phyloP scores from a whole-genome alignment of 139 green algal genomes.

The Chlamydomonas sp. region DNA sequence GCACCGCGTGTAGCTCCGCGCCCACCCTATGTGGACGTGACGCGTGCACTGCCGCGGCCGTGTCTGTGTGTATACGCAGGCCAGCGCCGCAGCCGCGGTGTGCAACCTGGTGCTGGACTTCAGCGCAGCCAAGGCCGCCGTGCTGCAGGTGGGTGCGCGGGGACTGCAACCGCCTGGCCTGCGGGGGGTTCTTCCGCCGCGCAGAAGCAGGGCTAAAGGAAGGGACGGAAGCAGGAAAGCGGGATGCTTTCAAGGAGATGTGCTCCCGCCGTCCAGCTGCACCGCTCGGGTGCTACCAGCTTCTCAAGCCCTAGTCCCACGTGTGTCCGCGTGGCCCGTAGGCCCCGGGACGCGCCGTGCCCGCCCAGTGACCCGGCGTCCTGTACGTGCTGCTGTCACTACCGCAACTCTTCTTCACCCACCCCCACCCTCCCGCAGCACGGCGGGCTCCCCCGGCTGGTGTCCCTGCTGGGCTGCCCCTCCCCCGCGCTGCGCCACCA shows the following conservation, averaged over 20 bases:
- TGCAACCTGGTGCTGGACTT: constrained; percentile 92
- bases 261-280: no score
- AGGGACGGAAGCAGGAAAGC: no score
- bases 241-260: no score
- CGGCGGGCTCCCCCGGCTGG: constrained; percentile 46
- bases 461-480: constrained; percentile 50
- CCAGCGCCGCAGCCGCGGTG: constrained; percentile 66
- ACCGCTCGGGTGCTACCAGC: no score
- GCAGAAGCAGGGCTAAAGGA: not conserved
- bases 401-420: not conserved
- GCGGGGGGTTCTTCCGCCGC: not conserved
- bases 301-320: no score
- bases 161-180: constrained; percentile 43
- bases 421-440: not conserved
- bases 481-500: constrained; percentile 65
- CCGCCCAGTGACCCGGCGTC: no score
- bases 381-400: not conserved
- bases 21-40: no score
- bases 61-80: constrained; percentile 35
- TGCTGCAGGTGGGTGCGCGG: constrained; percentile 51
- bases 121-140: constrained; percentile 64
- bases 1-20: no score
- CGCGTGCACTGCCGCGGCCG: no score
- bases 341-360: no score
- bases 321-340: no score